Percentiles rank a stretch among this genome's conserved stretches.
Evolutionary conservation across 2,329 filamentous ascomycete genomes (phyloP).

Genomic region (Colletotrichum tropicale): DNA sequence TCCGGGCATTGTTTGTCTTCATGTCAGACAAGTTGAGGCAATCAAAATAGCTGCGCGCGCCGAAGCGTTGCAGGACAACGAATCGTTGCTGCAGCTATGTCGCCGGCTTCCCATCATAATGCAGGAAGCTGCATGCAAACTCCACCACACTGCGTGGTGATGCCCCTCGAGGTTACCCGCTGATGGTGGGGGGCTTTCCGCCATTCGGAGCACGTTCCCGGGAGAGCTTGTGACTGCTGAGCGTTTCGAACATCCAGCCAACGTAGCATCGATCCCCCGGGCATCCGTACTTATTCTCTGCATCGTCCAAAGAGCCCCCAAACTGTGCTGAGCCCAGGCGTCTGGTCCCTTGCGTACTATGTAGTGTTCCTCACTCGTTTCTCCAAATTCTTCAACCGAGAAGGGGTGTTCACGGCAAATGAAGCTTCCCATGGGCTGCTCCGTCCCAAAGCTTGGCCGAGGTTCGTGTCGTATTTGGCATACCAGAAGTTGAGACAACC

Average conservation of each 20-base stretch:
- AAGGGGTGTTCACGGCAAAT: neutral
- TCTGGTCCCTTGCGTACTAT: neutral
- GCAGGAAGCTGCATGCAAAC: neutral
- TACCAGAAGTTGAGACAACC: neutral
- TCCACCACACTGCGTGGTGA: neutral
- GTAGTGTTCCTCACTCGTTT: neutral
- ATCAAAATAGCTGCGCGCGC: slow-evolving; percentile 11
- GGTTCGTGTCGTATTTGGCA: neutral
- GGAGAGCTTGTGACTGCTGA: neutral
- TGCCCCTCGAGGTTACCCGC: neutral
- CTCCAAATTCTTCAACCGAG: neutral
- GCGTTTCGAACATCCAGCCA: slow-evolving; percentile 6
- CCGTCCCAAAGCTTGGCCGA: neutral
- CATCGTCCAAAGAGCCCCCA: neutral
- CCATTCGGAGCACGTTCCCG: neutral
- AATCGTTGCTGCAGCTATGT: slow-evolving; percentile 2
- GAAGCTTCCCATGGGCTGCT: slow-evolving; percentile 1
- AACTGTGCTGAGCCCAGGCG: neutral
- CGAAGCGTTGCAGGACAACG: slow-evolving; percentile 1
- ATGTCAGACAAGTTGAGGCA: neutral
- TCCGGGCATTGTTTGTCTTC: slow-evolving; percentile 1
- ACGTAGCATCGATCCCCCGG: slow-evolving; percentile 7
- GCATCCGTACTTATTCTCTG: neutral
- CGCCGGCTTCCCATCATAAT: neutral
- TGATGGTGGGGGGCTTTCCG: neutral